Evolutionary conservation across 495 filamentous ascomycete genomes (phyloP), one percentile per base, ranked within the genome.

Genomic region (Talaromyces stipitatus): DNA sequence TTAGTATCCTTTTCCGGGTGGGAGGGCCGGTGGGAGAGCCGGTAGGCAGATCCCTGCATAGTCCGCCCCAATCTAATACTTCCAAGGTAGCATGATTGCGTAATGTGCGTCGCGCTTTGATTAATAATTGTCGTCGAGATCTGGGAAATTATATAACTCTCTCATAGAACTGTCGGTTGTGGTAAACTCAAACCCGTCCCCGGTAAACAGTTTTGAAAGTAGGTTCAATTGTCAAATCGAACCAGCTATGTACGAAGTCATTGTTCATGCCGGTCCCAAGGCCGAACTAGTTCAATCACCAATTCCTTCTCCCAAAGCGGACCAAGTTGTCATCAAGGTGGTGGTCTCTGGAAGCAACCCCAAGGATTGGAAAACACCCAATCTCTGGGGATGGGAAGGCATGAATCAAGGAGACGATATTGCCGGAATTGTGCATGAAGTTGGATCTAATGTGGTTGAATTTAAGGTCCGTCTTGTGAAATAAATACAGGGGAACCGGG

Each of bases 261-360:
- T 55, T 14, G 30, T 55, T 14, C 22, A 55, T 16, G 18, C 36
- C 11, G 54, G 54, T 9, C 54, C 54, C 4, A 46, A 14, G 26
- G 33, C 26, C 75, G 26, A 72, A 71, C 78, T 87, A 58, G 66
- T 83, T 50, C 81, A 87, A 62, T 78, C 78, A 27, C 73, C 79
- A 23, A 77, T 86, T 55, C 86, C 86, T 0, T 66, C 68, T 28
- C 83, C 83, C 0, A 77, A 76, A 33, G 66, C 74, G 2, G 73
- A 83, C 56, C 79, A 91, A 58, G 70, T 89, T 28, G 73, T 89
- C 10, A 89, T 85, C 62, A 82, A 82, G 59, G 83, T 88, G 43
- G 66, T 85, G 6, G 80, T 83, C 9, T 77, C 73, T 33, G 84
- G 84, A 12, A 82, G 79, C 14, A 90, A 90, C 62, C 87, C 87